Base-by-base conservation (phyloP, 768 basidiomycete species). In the Psilocybe cyanescens region DNA sequence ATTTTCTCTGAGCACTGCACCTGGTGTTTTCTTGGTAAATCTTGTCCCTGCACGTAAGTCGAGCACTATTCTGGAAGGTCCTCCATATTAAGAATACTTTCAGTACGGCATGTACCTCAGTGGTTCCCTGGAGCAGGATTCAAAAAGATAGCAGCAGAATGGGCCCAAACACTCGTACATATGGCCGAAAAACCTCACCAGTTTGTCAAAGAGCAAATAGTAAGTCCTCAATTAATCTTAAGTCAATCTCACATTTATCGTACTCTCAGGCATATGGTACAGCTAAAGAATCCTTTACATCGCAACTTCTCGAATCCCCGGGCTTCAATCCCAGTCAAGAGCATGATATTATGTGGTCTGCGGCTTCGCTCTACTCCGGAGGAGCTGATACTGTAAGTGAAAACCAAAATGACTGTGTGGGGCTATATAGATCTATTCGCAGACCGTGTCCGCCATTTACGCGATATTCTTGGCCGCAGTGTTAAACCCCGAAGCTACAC, bases 91-190 rank as follows among this genome's bases (percentile, higher is more conserved):
- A 2, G 14, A 28, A 39, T 54, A 35, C n/a, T 52, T 31, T 4
- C 49, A 86, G 84, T 85, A 56, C 74, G 74, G 39, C 69, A 81
- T 56, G 54, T 84, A 45, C 83, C 84, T 16, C 71, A 75, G n/a
- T 87, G 86, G 86, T 78, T 86, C 62, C 86, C 86, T 3, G 86
- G 86, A 4, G 82, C 82, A 8, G 73, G 73, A 0, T 87, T 87
- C 75, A 79, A 86, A 67, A 62, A 67, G 49, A 79, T 72, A 24
- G 86, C 84, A 0, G 75, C 69, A 45, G 71, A 74, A 58, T 85
- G 83, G 81, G 75, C 76, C 6, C 65, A 64, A 24, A 78, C 78
- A 2, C 70, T 83, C 8, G 61, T 73, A n/a, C 72, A 74, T 24
- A 79, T 84, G 81, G 78, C 78, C 7, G 79, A 85, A 29, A 68